Conservation (phyloP, 805 yeast genomes). For the Lipomyces orientalis region DNA sequence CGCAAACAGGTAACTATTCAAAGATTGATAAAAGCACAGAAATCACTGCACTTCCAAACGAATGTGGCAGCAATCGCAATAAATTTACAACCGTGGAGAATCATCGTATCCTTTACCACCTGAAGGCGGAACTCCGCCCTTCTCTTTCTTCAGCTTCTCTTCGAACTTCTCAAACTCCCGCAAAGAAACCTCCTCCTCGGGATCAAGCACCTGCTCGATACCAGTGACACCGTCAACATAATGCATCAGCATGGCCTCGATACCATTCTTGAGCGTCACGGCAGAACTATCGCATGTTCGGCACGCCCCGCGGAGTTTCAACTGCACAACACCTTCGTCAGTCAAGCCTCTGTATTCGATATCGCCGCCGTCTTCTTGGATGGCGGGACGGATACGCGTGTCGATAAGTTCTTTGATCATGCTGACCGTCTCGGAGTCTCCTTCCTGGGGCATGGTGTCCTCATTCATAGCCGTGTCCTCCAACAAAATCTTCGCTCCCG, state of each 20-base stretch:
- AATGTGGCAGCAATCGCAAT: background rate
- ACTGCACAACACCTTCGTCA: conserved; percentile 85
- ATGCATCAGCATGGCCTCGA: conserved; percentile 95
- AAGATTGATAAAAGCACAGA: background rate
- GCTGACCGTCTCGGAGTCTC: conserved; percentile 78
- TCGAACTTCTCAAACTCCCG: conserved; percentile 87
- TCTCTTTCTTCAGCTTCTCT: conserved; percentile 53
- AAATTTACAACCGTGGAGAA: conserved; percentile 9
- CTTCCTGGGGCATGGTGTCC: conserved; percentile 60
- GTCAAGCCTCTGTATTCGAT: conserved; percentile 86
- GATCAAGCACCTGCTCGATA: conserved; percentile 86
- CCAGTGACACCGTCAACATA: conserved; percentile 93
- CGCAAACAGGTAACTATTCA: background rate
- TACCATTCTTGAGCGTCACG: conserved; percentile 92
- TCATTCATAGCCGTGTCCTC: conserved; percentile 46
- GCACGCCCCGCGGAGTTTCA: conserved; percentile 94
- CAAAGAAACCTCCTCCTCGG: conserved; percentile 73
- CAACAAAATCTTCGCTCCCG: conserved; percentile 56
- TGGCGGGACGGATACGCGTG: conserved; percentile 95
- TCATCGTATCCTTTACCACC: conserved; percentile 13
- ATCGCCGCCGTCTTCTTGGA: conserved; percentile 99
- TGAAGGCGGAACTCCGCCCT: conserved; percentile 15
- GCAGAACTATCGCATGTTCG: conserved; percentile 89
- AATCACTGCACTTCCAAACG: background rate
- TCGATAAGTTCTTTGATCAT: conserved; percentile 92